These are phyloP conservation scores for Eleusine coracana DNA, from an alignment of 176 grass and related monocot species.

Conservation along the genomic window DNA sequence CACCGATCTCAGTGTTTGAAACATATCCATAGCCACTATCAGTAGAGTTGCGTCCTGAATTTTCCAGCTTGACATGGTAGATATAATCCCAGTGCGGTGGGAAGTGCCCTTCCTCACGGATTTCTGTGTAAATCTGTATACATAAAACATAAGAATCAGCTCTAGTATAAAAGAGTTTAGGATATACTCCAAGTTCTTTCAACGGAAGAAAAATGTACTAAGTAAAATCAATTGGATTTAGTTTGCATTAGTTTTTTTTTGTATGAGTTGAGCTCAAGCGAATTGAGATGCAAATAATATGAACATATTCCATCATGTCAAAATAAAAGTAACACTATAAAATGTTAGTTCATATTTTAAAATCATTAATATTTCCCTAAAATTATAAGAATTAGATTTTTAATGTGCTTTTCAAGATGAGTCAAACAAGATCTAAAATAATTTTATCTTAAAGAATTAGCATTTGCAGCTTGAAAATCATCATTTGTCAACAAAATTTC, in stretches of 20 bases:
- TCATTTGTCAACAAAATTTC: no score
- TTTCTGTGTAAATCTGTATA: conserved; percentile 28
- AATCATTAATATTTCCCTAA: neutral
- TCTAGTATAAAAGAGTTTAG: neutral
- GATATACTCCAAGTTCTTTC: neutral
- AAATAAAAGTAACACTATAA: neutral
- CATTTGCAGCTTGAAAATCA: no score
- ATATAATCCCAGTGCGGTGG: neutral
- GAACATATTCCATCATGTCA: neutral
- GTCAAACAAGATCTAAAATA: no score
- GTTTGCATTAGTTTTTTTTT: conserved; percentile 4
- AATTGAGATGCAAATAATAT: neutral
- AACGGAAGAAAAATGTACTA: neutral
- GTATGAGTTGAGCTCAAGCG: neutral
- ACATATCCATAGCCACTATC: neutral
- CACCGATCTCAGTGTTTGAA: neutral
- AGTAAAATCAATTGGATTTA: neutral
- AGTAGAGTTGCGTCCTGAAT: neutral
- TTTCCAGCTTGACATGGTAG: neutral
- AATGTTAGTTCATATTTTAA: neutral
- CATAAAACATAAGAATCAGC: neutral
- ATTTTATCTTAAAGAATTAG: no score
- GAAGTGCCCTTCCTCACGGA: conserved; percentile 28
- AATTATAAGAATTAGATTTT: neutral
- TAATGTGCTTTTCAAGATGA: no score